phyloP scores from a whole-genome alignment of 164 flowering plant species.

The Nymphaea thermarum region DNA sequence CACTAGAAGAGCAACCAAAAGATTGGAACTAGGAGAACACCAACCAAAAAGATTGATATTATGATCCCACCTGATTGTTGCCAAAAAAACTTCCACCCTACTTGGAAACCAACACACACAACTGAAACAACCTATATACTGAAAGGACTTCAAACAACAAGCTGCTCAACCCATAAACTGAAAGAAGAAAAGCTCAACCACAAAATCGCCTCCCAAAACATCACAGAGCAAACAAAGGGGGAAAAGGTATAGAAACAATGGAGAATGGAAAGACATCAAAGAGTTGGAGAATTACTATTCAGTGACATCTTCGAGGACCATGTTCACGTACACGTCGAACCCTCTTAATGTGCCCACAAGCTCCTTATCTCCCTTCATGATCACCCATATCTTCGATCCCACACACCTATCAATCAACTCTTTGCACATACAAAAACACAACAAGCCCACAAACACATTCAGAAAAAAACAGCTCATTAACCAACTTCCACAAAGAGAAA shows the following conservation, averaged over 20 bases:
- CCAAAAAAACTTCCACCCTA: too few relatives aligned
- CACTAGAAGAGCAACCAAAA: too few relatives aligned
- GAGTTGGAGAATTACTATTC: slow-evolving; percentile 51
- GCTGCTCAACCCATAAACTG: too few relatives aligned
- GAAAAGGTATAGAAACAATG: background rate
- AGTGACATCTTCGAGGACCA: slow-evolving; percentile 98
- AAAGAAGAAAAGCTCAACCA: too few relatives aligned
- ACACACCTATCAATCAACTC: slow-evolving; percentile 95
- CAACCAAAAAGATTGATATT: too few relatives aligned
- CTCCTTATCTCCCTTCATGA: slow-evolving; percentile 98
- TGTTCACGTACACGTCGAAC: slow-evolving; percentile 92
- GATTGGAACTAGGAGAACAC: too few relatives aligned
- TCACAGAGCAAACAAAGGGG: too few relatives aligned
- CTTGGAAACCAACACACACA: too few relatives aligned
- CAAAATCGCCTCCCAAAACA: too few relatives aligned
- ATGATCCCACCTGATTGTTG: too few relatives aligned
- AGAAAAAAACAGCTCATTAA: background rate
- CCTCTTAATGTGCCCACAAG: slow-evolving; percentile 91
- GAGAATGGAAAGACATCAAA: background rate
- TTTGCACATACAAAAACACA: slow-evolving; percentile 10
- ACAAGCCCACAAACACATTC: slow-evolving; percentile 6
- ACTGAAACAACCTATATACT: too few relatives aligned
- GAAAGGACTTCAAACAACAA: too few relatives aligned
- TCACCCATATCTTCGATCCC: slow-evolving; percentile 97
- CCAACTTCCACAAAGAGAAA: background rate